Base-by-base conservation (phyloP, 768 basidiomycete genomes). In the Tylopilus rubrobrunneus region DNA sequence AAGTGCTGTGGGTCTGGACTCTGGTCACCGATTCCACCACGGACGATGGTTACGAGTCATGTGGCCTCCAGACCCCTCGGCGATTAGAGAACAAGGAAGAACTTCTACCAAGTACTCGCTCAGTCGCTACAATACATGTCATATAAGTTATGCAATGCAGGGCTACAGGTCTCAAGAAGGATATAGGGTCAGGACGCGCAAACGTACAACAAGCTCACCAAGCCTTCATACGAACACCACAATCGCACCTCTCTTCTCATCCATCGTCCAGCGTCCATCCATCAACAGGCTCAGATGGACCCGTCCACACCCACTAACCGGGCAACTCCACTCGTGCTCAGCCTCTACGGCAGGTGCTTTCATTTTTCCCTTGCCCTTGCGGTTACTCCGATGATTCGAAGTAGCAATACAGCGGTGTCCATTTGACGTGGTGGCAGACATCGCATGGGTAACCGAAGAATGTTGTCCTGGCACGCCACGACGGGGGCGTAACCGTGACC, bases 311-410 rank as follows among this genome's bases (percentile, higher is more conserved):
- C 75, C 76, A 3, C 73, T 58, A 2, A 89, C 84, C 0, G 87
- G 87, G 62, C 87, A 90, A 15, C 43, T 59, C 85, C 85, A 90
- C 61, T 80, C 74, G 60, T 78, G 74, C 61, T 74, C 73, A 29
- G 71, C 81, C 61, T 84, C 78, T 19, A 63, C 76, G 57, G 53
- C 69, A 58, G 56, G 71, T 29, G 40, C 62, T 62, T 60, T 72
- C 55, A 61, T 69, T 55, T 73, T 77, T 61, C 56, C 69, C 51
- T 74, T 57, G 45, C 57, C 69, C 46, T 74, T 57, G 56, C 69
- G 64, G 39, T 56, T 71, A 29, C 59, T 55, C 39, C 61, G 58
- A 7, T 49, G 59, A 25, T 14, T 45, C 14, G 15, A 55, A 6
- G 29, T 7, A 8, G 49, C 4, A 34, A n/a, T 44, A 33, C 47